Evolutionary conservation across 1,284 basidiomycete genomes (phyloP), one percentile per base, ranked within the genome.

Genomic region (Xerocomus nothofagi): DNA sequence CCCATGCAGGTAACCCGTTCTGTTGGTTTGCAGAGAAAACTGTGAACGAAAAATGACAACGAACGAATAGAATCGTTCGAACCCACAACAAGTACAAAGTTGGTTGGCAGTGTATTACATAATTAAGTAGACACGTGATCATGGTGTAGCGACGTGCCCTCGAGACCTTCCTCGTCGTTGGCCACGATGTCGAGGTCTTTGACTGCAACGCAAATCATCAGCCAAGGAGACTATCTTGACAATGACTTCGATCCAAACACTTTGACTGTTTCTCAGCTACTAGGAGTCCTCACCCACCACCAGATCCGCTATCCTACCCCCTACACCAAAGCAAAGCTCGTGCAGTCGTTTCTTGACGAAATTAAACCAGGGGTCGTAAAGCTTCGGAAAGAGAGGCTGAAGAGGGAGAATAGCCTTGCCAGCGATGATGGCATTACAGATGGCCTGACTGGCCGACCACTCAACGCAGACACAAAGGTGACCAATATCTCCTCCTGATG

Each of bases 281-380:
- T 91, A 11, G 87, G 86, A 42, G 72, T 98, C 47, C 78, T 98
- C 44, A 82, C 88, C 33, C 87, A 87, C 62, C 91, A 98, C 71
- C 82, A 87, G 54, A 75, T 96, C 60, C 73, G 76, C 27, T 91
- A 88, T 69, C 82, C 89, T 6, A 80, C 85, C 3, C 82, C 84
- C 1, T 87, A 90, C 60, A 91, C 90, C 55, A 98, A 98, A 71
- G 76, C 85, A 6, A 93, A 91, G 60, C 81, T 98, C 21, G 80
- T 98, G 10, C 75, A 82, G 33, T 72, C 86, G 4, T 98, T 94
- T 71, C 82, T 92, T 51, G 76, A 84, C 30, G 77, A 91, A 67
- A 80, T 98, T 58, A 82, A 80, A 59, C 73, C 83, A 8, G 80
- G 80, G 48, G 74, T 79, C 6, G 65, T 70, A 17, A 84, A 82